A percentile compares a stretch with the other conserved stretches of the same genome.
These are phyloP conservation scores for Graphium sp. DNA, from an alignment of 2,329 filamentous ascomycete species.

Conservation along the genomic window DNA sequence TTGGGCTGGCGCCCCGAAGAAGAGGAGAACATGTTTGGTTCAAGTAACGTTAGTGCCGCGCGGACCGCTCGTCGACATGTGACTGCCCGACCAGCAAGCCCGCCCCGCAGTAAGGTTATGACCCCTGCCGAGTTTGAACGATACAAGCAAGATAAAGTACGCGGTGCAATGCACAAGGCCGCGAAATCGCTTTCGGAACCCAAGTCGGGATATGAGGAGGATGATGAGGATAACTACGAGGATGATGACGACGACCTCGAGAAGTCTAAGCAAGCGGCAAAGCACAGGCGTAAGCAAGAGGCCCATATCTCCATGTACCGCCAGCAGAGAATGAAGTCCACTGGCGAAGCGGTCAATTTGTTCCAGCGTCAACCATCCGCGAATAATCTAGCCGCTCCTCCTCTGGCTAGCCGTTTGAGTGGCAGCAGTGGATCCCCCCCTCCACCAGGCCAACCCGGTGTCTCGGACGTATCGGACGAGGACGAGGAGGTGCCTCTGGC, in stretches of 20 bases:
- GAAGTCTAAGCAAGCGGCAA: constrained; percentile 53
- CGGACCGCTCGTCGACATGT: constrained; percentile 17
- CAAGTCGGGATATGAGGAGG: constrained; percentile 43
- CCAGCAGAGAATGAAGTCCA: constrained; percentile 94
- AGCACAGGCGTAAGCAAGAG: constrained; percentile 73
- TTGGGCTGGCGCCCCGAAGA: constrained; percentile 13
- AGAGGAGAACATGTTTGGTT: constrained; percentile 40
- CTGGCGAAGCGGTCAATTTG: constrained; percentile 50
- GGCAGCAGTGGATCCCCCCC: background rate
- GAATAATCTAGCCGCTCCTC: constrained; percentile 42
- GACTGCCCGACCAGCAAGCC: constrained; percentile 15
- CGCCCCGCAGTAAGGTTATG: constrained; percentile 61
- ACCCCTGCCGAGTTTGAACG: constrained; percentile 76
- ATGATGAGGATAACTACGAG: constrained; percentile 48
- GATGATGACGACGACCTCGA: constrained; percentile 69
- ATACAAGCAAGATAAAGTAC: constrained; percentile 59
- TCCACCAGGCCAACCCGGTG: constrained; percentile 11
- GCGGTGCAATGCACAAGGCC: constrained; percentile 27
- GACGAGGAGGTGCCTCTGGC: constrained; percentile 80
- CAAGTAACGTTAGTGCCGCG: constrained; percentile 19
- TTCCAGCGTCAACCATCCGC: no score
- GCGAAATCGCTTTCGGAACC: no score
- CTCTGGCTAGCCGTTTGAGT: constrained; percentile 25
- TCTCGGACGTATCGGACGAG: constrained; percentile 49
- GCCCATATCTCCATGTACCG: constrained; percentile 80